Percentiles rank a stretch among this genome's conserved stretches.
These are phyloP conservation scores for Monosporascus sp. DNA, from an alignment of 2,329 filamentous ascomycete species.

Conservation along the genomic window DNA sequence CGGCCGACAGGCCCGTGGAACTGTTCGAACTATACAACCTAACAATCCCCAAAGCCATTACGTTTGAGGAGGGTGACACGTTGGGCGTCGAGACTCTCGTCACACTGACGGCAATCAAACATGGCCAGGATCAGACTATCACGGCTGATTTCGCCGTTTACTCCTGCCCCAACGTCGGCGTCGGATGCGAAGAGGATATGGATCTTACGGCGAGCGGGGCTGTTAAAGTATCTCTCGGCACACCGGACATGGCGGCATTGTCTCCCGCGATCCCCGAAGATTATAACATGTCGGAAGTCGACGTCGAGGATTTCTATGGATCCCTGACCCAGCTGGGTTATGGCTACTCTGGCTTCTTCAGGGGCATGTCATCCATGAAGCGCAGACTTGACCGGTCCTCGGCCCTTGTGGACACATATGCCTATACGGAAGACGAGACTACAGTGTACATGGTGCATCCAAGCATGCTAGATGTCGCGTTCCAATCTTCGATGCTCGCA, in stretches of 20 bases:
- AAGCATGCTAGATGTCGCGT: constrained; percentile 27
- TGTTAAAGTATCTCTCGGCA: no score
- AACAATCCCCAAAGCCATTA: constrained; percentile 12
- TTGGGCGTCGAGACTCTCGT: constrained; percentile 19
- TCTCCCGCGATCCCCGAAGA: constrained; percentile 4
- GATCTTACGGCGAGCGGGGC: no score
- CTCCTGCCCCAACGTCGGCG: no score
- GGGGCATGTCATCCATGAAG: constrained; percentile 1
- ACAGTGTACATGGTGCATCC: constrained; percentile 27
- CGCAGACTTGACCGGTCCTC: constrained; percentile 8
- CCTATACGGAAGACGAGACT: background rate
- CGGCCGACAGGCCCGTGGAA: background rate
- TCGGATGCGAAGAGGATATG: no score
- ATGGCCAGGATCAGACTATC: no score
- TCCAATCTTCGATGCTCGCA: constrained; percentile 31
- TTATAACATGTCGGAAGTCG: constrained; percentile 12
- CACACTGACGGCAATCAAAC: no score
- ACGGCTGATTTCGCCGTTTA: no score
- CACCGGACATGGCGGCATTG: constrained; percentile 13
- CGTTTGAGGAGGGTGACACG: constrained; percentile 10
- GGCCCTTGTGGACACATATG: background rate
- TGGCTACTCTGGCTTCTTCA: constrained; percentile 11
- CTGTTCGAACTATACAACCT: constrained; percentile 15
- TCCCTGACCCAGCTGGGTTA: constrained; percentile 10
- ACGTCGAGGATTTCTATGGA: constrained; percentile 14